These are phyloP conservation scores for Dioscorea dumetorum DNA, from an alignment of 106 monocot species.

Conservation along the genomic window DNA sequence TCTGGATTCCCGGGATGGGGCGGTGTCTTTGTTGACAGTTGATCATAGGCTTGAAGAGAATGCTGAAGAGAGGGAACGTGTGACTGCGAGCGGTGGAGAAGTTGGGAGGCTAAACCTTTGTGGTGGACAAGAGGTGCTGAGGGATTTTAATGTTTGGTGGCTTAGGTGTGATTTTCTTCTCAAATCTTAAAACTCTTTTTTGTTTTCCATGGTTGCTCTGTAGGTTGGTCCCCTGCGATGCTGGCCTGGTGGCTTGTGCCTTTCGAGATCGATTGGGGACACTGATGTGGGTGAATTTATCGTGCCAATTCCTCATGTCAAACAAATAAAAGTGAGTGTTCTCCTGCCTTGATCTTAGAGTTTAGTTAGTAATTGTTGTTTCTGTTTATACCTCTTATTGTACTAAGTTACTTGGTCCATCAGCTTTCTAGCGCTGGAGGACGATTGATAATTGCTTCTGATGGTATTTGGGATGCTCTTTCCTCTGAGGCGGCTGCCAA, in stretches of 20 bases:
- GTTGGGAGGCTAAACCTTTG: constrained; percentile 84
- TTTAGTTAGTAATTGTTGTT: neutral
- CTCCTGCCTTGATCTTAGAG: neutral
- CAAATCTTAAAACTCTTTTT: no score
- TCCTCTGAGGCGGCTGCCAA: constrained; percentile 78
- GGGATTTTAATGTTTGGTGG: no score
- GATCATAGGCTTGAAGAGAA: constrained; percentile 97
- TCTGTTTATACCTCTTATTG: neutral
- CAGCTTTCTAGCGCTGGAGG: constrained; percentile 85
- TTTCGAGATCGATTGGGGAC: constrained; percentile 97
- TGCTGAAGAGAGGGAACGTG: constrained; percentile 86
- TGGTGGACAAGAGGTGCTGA: constrained; percentile 75
- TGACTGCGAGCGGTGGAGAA: constrained; percentile 95
- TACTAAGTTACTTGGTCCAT: constrained; percentile 9
- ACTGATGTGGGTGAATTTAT: constrained; percentile 96
- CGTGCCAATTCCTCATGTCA: constrained; percentile 95
- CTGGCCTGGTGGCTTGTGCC: constrained; percentile 97
- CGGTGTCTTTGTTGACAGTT: constrained; percentile 72
- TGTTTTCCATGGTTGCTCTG: neutral
- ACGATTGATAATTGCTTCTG: constrained; percentile 88
- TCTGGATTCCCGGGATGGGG: constrained; percentile 65
- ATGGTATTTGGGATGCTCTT: constrained; percentile 96
- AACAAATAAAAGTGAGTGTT: constrained; percentile 86
- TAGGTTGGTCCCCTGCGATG: constrained; percentile 92
- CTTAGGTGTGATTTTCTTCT: no score